These are phyloP conservation scores for Selenicereus undatus DNA, from an alignment of 148 eudicot species.

Conservation along the genomic window DNA sequence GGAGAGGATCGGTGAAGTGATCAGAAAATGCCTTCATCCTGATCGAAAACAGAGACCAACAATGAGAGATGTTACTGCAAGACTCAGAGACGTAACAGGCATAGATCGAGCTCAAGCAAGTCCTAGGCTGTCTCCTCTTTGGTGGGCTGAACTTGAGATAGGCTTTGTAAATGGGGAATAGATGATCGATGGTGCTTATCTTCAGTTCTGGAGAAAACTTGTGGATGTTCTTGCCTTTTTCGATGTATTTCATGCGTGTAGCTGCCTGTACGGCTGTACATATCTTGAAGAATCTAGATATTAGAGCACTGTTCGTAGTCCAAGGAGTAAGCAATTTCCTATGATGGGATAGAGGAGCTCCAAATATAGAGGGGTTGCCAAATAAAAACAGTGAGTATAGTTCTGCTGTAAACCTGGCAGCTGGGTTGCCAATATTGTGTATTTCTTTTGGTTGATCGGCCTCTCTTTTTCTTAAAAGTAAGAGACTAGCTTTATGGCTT, in stretches of 20 bases:
- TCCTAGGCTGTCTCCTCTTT: constrained; percentile 68
- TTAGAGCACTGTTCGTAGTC: no score
- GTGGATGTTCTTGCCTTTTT: not conserved
- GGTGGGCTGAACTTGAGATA: constrained; percentile 86
- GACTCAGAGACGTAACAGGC: constrained; percentile 65
- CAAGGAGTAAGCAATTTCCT: not conserved
- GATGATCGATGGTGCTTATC: constrained; percentile 2
- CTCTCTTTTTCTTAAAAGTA: no score
- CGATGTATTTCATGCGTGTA: constrained; percentile 4
- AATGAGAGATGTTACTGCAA: constrained; percentile 55
- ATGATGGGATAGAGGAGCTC: not conserved
- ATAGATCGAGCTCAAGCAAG: constrained; percentile 54
- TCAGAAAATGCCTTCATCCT: constrained; percentile 47
- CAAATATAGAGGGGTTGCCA: not conserved
- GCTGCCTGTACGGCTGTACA: constrained; percentile 26
- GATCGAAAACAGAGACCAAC: constrained; percentile 46
- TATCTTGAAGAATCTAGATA: not conserved
- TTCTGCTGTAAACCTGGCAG: not conserved
- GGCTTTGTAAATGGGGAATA: constrained; percentile 41
- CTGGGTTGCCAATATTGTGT: not conserved
- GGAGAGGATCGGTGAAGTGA: constrained; percentile 50
- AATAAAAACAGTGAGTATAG: no score
- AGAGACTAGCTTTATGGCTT: no score
- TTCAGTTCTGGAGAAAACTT: not conserved
- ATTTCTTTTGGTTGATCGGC: not conserved